Conservation (phyloP, 306 rosid genomes). For the Corylus heterophylla region DNA sequence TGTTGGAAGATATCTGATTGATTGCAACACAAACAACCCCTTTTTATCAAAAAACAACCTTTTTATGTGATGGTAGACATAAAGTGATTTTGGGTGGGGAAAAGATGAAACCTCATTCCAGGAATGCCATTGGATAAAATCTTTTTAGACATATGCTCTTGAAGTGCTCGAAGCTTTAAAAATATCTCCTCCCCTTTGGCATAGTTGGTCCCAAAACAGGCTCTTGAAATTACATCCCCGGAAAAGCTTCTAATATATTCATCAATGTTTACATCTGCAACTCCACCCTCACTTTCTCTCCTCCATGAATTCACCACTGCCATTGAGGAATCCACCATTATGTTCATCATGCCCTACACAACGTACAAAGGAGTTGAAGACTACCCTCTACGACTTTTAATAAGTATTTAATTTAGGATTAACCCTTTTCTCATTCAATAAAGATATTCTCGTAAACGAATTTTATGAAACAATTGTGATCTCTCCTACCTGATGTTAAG, state of each 20-base stretch:
- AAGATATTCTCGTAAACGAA: no score
- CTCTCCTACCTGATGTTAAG: no score
- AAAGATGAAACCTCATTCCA: conserved; percentile 17
- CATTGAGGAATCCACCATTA: conserved; percentile 16
- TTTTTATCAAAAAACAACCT: no score
- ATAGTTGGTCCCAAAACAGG: conserved; percentile 36
- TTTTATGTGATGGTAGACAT: no score
- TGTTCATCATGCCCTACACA: conserved; percentile 29
- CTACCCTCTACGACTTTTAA: no score
- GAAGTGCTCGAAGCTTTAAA: conserved; percentile 18
- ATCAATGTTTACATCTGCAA: conserved; percentile 27
- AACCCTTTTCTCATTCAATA: no score
- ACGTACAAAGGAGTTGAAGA: no score
- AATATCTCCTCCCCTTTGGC: conserved; percentile 17
- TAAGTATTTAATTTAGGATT: no score
- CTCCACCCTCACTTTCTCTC: conserved; percentile 13
- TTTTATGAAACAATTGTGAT: no score
- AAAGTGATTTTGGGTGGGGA: no score
- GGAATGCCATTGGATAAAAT: neutral
- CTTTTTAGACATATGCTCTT: conserved; percentile 11
- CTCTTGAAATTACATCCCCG: conserved; percentile 36
- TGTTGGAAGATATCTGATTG: conserved; percentile 43
- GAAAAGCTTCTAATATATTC: conserved; percentile 25
- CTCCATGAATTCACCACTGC: conserved; percentile 27
- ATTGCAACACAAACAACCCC: neutral